These are phyloP conservation scores for Cotoneaster glaucophyllus DNA, from an alignment of 306 rosid species.

Conservation along the genomic window DNA sequence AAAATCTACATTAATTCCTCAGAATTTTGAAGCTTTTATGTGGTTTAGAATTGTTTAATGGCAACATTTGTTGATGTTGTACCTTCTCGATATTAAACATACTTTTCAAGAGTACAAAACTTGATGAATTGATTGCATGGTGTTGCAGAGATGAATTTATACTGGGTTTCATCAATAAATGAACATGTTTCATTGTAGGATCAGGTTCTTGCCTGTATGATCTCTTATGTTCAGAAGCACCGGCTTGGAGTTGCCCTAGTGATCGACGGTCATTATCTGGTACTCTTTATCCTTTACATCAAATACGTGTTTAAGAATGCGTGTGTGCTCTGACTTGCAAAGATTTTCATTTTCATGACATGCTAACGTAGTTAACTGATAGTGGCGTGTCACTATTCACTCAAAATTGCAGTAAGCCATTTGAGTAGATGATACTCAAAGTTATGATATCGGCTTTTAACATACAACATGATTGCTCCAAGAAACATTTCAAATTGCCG, in stretches of 20 bases:
- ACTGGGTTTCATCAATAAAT: neutral
- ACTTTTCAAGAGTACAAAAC: neutral
- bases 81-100: neutral
- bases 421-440: neutral
- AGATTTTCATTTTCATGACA: neutral
- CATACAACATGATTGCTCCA: neutral
- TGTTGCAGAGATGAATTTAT: neutral
- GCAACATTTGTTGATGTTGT: neutral
- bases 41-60: neutral
- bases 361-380: neutral
- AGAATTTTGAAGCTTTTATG: neutral
- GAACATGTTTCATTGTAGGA: constrained; percentile 31
- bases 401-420: neutral
- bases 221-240: constrained; percentile 64
- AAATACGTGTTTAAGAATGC: neutral
- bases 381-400: neutral
- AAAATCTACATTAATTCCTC: neutral
- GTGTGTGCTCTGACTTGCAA: neutral
- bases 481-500: neutral
- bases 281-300: constrained; percentile 16
- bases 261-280: constrained; percentile 36
- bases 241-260: constrained; percentile 34
- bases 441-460: too few relatives aligned
- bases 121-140: neutral
- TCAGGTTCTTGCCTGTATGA: constrained; percentile 63